Evolutionary conservation across 345 rosid genomes (phyloP).

Genomic region (Clausena lansium): DNA sequence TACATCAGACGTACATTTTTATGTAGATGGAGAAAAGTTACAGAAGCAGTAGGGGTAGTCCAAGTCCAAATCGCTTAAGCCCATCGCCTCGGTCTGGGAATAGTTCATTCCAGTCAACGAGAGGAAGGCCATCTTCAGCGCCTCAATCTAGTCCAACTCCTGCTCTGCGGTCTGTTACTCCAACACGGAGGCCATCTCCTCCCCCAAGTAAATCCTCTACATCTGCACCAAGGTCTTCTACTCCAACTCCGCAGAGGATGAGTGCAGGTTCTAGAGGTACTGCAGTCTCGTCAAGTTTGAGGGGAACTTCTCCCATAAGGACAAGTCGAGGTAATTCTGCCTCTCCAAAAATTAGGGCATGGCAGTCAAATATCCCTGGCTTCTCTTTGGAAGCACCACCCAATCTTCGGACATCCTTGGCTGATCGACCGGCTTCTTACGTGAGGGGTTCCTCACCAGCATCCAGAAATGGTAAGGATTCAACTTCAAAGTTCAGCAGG

Average conservation of each 20-base stretch:
- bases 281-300: constrained; percentile 42
- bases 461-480: constrained; percentile 78
- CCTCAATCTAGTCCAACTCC: constrained; percentile 70
- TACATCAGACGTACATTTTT: constrained; percentile 2
- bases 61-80: constrained; percentile 94
- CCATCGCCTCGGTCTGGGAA: constrained; percentile 77
- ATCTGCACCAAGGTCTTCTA: constrained; percentile 63
- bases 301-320: constrained; percentile 78
- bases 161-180: constrained; percentile 52
- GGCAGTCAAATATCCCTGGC: constrained; percentile 94
- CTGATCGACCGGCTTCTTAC: constrained; percentile 89
- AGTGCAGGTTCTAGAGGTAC: constrained; percentile 52
- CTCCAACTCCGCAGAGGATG: constrained; percentile 76
- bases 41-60: constrained; percentile 89
- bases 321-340: constrained; percentile 77
- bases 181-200: constrained; percentile 75
- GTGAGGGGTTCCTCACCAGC: constrained; percentile 99
- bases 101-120: constrained; percentile 60
- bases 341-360: constrained; percentile 85
- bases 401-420: constrained; percentile 93
- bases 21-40: constrained; percentile 90
- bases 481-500: constrained; percentile 53
- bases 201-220: constrained; percentile 64
- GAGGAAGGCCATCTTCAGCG: constrained; percentile 83
- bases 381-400: constrained; percentile 96